phyloP scores from a whole-genome alignment of 805 yeast genomes.

The Pichia heedii region DNA sequence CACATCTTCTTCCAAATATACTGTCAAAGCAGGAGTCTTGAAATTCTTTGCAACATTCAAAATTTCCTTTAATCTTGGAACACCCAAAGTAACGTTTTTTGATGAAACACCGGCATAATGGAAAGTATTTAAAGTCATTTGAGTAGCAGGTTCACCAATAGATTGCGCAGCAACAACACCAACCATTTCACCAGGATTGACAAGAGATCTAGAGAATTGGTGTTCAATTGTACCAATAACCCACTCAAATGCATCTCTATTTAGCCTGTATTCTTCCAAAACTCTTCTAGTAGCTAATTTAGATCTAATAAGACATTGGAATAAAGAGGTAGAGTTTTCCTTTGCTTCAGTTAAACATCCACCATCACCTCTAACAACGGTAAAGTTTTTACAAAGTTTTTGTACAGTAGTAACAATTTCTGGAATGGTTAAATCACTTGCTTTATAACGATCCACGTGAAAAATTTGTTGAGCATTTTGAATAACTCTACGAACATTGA shows the following conservation, averaged over 20 bases:
- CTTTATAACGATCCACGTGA: constrained; percentile 83
- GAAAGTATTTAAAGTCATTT: constrained; percentile 92
- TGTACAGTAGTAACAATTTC: constrained; percentile 72
- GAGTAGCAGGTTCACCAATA: constrained; percentile 97
- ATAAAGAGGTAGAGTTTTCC: constrained; percentile 78
- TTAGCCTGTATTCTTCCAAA: constrained; percentile 81
- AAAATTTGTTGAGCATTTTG: constrained; percentile 97
- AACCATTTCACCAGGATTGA: constrained; percentile 97
- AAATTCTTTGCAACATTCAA: constrained; percentile 96
- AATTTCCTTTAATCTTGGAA: constrained; percentile 96
- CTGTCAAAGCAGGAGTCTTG: constrained; percentile 98
- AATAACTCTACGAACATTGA: constrained; percentile 88
- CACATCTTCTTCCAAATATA: constrained; percentile 72
- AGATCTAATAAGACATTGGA: constrained; percentile 89
- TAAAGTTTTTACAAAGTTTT: constrained; percentile 54
- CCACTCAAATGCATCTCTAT: constrained; percentile 88
- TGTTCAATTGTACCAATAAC: constrained; percentile 89
- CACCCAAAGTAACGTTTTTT: constrained; percentile 97
- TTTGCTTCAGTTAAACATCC: constrained; percentile 75
- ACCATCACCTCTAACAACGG: constrained; percentile 78
- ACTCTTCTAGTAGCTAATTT: constrained; percentile 87
- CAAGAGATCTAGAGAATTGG: constrained; percentile 84
- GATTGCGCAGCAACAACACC: constrained; percentile 97
- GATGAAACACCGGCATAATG: constrained; percentile 99
- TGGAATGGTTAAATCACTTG: constrained; percentile 79